Percentiles rank a stretch among this genome's conserved stretches.
Evolutionary conservation across 2,329 filamentous ascomycete genomes (phyloP).

Genomic region (Diaporthe vexans): DNA sequence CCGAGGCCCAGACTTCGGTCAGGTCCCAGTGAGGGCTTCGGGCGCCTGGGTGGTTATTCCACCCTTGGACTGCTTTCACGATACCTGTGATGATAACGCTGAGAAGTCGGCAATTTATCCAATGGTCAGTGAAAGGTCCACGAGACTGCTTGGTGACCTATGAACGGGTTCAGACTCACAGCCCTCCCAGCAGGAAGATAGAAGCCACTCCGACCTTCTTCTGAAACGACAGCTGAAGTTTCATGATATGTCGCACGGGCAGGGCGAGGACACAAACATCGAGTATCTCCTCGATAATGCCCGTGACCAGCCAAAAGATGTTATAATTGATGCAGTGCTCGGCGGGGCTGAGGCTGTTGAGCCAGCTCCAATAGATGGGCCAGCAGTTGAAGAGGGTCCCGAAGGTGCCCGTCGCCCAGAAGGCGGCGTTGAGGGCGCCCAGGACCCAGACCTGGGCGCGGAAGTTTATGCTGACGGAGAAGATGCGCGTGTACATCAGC

Average conservation of each 20-base stretch:
- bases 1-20: constrained; percentile 29
- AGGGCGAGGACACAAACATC: constrained; percentile 29
- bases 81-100: constrained; percentile 34
- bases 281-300: constrained; percentile 25
- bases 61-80: constrained; percentile 23
- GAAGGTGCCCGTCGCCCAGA: constrained; percentile 45
- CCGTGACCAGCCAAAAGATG: constrained; percentile 43
- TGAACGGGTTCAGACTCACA: constrained; percentile 1
- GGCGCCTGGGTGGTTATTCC: constrained; percentile 6
- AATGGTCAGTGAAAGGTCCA: neutral
- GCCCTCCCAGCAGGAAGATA: constrained; percentile 26
- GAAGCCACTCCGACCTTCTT: constrained; percentile 16
- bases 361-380: constrained; percentile 44
- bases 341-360: constrained; percentile 42
- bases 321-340: constrained; percentile 48
- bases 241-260: constrained; percentile 21
- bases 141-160: neutral
- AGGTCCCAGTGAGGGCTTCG: constrained; percentile 21
- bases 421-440: constrained; percentile 42
- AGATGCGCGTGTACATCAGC: constrained; percentile 51
- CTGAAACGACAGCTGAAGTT: constrained; percentile 10
- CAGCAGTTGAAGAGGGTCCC: constrained; percentile 46
- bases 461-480: constrained; percentile 46
- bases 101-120: neutral
- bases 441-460: constrained; percentile 44